Evolutionary conservation across 176 grass and related monocot genomes (phyloP), one percentile per base, ranked within the genome.

Genomic region (Tillandsia fasciculata): DNA sequence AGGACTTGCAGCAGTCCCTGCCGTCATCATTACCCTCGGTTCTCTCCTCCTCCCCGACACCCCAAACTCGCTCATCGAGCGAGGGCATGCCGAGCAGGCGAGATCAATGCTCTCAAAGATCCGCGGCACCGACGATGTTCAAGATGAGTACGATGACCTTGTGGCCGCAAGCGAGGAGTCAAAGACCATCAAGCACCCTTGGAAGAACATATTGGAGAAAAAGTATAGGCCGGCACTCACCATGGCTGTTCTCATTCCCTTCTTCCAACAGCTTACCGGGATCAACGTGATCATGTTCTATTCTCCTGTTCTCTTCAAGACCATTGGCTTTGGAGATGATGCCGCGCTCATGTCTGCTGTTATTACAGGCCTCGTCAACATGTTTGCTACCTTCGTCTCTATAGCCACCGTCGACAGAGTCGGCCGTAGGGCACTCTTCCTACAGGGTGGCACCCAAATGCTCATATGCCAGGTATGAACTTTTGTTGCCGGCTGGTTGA

Each of bases 231-330:
- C 74, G 6, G 63, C 66, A 5, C 63, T 76, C 8, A 67, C 64
- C 2, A 67, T 76, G 74, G 74, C 63, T 13, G 53, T 67, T 27
- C 61, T 76, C 5, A 76, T 76, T 4, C 74, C 74, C 22, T 76
- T 76, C 74, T 67, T 76, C 28, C 74, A 76, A 26, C 74, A 76
- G 24, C 48, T 76, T 29, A 76, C 64, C 15, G 74, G 74, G n/a
- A 68, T 76, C 12, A 76, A 76, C 6, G 74, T 67, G 11, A 67
- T 76, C 74, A 76, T 76, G 74, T 57, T 76, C 11, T 76, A 76
- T 54, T 64, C 74, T 26, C 74, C 74, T 0, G 74, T 76, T 26
- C 74, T 76, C 51, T 76, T 76, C 18, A 65, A 56, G 52, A 76
- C 74, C 63, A 64, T 76, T 22, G 74, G 74, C 15, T 76, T 76